Percentiles rank a stretch among this genome's conserved stretches.
phyloP scores from a whole-genome alignment of 192 early-diverging fungal genomes.

The Irineochytrium annulatum region DNA sequence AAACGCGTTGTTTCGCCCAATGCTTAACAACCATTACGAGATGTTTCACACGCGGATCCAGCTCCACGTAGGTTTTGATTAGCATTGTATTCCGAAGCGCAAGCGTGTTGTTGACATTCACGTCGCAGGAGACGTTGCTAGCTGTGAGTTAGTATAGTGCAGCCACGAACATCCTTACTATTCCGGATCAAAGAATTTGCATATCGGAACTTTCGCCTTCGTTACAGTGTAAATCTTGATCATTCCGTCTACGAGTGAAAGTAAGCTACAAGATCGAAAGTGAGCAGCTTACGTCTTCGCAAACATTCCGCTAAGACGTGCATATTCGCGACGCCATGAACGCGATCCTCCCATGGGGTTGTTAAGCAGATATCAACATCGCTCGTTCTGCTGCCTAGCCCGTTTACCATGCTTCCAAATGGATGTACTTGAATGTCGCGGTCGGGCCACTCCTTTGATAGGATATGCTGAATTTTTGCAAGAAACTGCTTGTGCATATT shows the following conservation, averaged over 20 bases:
- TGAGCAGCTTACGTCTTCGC: constrained; percentile 52
- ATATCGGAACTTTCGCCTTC: constrained; percentile 88
- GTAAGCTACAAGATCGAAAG: background rate
- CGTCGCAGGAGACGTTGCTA: constrained; percentile 71
- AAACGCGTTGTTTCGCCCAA: constrained; percentile 78
- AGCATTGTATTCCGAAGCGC: constrained; percentile 86
- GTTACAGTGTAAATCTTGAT: constrained; percentile 71
- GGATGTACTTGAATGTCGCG: constrained; percentile 72
- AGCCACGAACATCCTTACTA: constrained; percentile 48
- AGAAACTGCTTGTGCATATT: constrained; percentile 67
- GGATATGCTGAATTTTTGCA: constrained; percentile 73
- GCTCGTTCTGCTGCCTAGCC: constrained; percentile 73
- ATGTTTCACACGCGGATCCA: constrained; percentile 84
- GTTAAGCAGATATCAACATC: constrained; percentile 93
- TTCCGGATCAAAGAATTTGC: constrained; percentile 86
- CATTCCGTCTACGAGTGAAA: constrained; percentile 65
- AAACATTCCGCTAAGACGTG: constrained; percentile 69
- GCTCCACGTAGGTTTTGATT: constrained; percentile 82
- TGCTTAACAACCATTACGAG: constrained; percentile 91
- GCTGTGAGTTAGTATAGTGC: background rate
- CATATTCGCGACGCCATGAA: constrained; percentile 59
- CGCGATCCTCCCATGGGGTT: constrained; percentile 74
- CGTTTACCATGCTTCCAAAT: constrained; percentile 91
- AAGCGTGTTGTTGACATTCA: constrained; percentile 90
- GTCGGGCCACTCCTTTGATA: constrained; percentile 78